Evolutionary conservation across 495 filamentous ascomycete species (phyloP).

Genomic region (Geoglossum glabrum): DNA sequence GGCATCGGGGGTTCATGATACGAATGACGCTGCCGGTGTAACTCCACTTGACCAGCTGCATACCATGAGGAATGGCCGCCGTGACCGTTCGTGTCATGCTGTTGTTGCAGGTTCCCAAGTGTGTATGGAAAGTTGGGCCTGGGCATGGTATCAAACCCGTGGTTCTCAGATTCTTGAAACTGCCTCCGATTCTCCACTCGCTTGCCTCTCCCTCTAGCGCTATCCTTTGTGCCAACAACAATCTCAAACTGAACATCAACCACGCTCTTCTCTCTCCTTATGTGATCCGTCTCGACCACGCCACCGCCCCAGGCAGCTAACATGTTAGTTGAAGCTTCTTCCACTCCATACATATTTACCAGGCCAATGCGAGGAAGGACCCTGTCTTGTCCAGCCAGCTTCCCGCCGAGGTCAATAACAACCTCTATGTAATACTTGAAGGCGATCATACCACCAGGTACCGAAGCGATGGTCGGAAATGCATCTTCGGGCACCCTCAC

Average conservation of each 20-base stretch:
- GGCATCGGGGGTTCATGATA: slow-evolving; percentile 8
- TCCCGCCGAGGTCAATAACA: slow-evolving; percentile 77
- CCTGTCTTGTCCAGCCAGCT: slow-evolving; percentile 47
- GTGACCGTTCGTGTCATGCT: not conserved
- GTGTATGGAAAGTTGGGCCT: not conserved
- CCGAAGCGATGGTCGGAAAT: slow-evolving; percentile 77
- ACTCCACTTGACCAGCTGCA: not conserved
- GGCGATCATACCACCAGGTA: slow-evolving; percentile 78
- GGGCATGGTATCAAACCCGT: not conserved
- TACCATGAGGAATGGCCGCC: not conserved
- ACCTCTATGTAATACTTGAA: slow-evolving; percentile 90
- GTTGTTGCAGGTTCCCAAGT: not conserved
- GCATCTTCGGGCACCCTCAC: slow-evolving; percentile 74
- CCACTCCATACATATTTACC: slow-evolving; percentile 23
- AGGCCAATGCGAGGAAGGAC: slow-evolving; percentile 38
- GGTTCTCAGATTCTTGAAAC: not conserved
- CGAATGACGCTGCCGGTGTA: not conserved
- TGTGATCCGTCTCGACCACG: slow-evolving; percentile 75
- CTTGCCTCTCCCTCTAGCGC: slow-evolving; percentile 23
- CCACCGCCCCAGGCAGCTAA: slow-evolving; percentile 42
- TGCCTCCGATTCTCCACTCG: slow-evolving; percentile 4
- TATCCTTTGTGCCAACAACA: slow-evolving; percentile 74
- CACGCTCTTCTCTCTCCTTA: slow-evolving; percentile 73
- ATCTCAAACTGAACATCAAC: slow-evolving; percentile 68
- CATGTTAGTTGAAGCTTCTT: slow-evolving; percentile 14